Conservation (phyloP, 2,329 filamentous ascomycete species). For the Epichloe elymi region DNA sequence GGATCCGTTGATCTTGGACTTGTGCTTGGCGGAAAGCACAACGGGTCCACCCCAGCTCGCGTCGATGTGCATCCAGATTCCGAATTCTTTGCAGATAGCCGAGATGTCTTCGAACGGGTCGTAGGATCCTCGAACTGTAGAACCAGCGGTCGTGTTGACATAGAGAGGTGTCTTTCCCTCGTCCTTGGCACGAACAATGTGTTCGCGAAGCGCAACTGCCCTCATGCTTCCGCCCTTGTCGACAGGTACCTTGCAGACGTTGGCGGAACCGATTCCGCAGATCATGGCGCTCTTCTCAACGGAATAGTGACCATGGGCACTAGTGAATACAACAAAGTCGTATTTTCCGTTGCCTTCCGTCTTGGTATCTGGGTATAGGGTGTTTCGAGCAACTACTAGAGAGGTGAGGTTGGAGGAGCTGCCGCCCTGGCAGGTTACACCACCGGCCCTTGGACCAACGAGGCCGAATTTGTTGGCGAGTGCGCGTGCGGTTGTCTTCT, state of each 20-base stretch:
- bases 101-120: constrained; percentile 65
- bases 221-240: constrained; percentile 62
- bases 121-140: constrained; percentile 82
- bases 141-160: constrained; percentile 90
- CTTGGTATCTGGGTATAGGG: constrained; percentile 69
- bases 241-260: constrained; percentile 63
- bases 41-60: constrained; percentile 82
- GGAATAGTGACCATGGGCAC: constrained; percentile 82
- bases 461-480: constrained; percentile 72
- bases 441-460: constrained; percentile 53
- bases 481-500: constrained; percentile 64
- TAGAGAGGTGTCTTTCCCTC: constrained; percentile 77
- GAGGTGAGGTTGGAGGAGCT: constrained; percentile 75
- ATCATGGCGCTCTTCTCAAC: constrained; percentile 91
- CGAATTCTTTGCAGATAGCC: constrained; percentile 54
- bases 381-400: constrained; percentile 79
- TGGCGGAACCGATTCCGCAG: constrained; percentile 64
- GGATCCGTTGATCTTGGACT: constrained; percentile 52
- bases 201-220: constrained; percentile 46
- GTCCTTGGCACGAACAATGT: constrained; percentile 46
- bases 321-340: constrained; percentile 76
- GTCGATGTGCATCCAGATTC: constrained; percentile 88
- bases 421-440: constrained; percentile 70
- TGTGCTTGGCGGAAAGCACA: constrained; percentile 57
- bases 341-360: constrained; percentile 49